Evolutionary conservation across 129 eudicot genomes (phyloP).

Genomic region (carrot (Daucus carota)): DH1_v3.0 NC_030386.2:34352501-34353000

Average conservation of each 20-base stretch:
- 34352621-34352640: conserved; percentile 50
- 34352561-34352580: conserved; percentile 37
- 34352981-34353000: too few relatives aligned
- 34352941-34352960: neutral
- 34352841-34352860: neutral
- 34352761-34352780: neutral
- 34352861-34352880: too few relatives aligned
- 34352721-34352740: neutral
- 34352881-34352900: neutral
- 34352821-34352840: neutral
- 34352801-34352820: too few relatives aligned
- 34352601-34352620: conserved; percentile 62
- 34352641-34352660: conserved; percentile 32
- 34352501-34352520: conserved; percentile 15
- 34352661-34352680: conserved; percentile 30
- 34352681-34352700: conserved; percentile 43
- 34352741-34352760: neutral
- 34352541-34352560: conserved; percentile 23
- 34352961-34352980: too few relatives aligned
- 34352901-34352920: neutral
- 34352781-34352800: neutral
- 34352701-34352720: neutral
- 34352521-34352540: neutral
- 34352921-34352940: neutral
- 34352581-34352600: conserved; percentile 75